Percentiles rank a stretch among this genome's conserved stretches.
These are phyloP conservation scores for Serendipita vermifera DNA, from an alignment of 768 basidiomycete species.

Conservation along the genomic window DNA sequence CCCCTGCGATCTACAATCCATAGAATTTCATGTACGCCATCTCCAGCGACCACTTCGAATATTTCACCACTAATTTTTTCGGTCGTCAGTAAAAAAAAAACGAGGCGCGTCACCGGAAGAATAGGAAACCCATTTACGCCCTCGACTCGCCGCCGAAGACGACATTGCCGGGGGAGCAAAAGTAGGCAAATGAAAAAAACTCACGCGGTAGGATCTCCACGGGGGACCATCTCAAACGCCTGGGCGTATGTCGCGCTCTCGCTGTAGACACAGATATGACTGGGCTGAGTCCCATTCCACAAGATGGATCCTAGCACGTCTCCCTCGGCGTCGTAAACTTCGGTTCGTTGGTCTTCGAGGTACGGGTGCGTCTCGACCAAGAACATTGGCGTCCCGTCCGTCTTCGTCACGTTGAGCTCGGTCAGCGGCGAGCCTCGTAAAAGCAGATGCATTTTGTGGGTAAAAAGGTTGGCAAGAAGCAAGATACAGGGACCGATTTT, in stretches of 20 bases:
- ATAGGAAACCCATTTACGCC: not conserved
- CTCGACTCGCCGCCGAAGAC: not conserved
- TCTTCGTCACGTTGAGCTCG: not conserved
- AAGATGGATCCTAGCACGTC: not conserved
- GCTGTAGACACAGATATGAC: constrained; percentile 7
- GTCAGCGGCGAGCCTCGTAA: not conserved
- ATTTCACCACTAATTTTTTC: no score
- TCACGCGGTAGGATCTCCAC: constrained; percentile 7
- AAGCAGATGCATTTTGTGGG: not conserved
- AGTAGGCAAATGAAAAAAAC: not conserved
- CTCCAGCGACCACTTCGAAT: not conserved
- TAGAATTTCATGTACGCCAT: not conserved
- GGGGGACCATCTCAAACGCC: constrained; percentile 3
- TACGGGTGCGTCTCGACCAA: constrained; percentile 2
- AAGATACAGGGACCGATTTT: not conserved
- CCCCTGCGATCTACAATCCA: constrained; percentile 1
- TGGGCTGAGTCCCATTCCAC: constrained; percentile 6
- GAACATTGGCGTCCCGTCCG: not conserved
- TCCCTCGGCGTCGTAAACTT: constrained; percentile 2
- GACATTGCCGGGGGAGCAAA: not conserved
- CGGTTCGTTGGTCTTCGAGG: constrained; percentile 1
- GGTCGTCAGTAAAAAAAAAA: not conserved
- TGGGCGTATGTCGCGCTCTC: not conserved
- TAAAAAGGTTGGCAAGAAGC: not conserved
- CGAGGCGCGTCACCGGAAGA: not conserved